A percentile compares a stretch with the other conserved stretches of the same genome.
Conservation (phyloP, 2,329 filamentous ascomycete genomes). For the Fonsecaea nubica region DNA sequence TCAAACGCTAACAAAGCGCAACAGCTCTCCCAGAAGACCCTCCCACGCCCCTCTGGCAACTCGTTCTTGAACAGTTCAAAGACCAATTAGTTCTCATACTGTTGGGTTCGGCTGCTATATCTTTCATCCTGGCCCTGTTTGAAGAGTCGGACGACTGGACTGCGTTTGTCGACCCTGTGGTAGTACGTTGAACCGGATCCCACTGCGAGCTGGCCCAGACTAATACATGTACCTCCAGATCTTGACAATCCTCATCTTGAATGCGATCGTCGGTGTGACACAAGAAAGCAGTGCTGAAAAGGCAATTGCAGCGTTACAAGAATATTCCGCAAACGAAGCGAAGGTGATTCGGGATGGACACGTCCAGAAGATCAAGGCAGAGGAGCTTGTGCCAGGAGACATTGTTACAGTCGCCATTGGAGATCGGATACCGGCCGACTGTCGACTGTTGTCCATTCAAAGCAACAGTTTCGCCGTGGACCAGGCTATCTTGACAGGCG, state of each 20-base stretch:
- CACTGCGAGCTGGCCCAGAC: background rate
- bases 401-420: slow-evolving; percentile 87
- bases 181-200: slow-evolving; percentile 68
- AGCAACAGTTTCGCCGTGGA: slow-evolving; percentile 98
- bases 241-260: slow-evolving; percentile 93
- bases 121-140: slow-evolving; percentile 89
- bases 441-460: slow-evolving; percentile 84
- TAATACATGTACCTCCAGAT: slow-evolving; percentile 64
- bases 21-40: slow-evolving; percentile 83
- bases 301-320: slow-evolving; percentile 94
- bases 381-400: slow-evolving; percentile 94
- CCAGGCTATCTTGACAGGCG: slow-evolving; percentile 94
- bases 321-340: slow-evolving; percentile 98
- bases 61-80: slow-evolving; percentile 98
- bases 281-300: slow-evolving; percentile 99
- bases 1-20: slow-evolving; percentile 34
- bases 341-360: slow-evolving; percentile 88
- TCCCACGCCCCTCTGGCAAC: slow-evolving; percentile 92
- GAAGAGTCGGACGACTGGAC: slow-evolving; percentile 95
- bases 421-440: slow-evolving; percentile 93
- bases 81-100: slow-evolving; percentile 97
- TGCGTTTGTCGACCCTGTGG: slow-evolving; percentile 92
- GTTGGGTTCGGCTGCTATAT: slow-evolving; percentile 88
- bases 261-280: slow-evolving; percentile 95
- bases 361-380: slow-evolving; percentile 85